phyloP scores from a whole-genome alignment of 805 yeast genomes.

The Teunomyces cretensis region DNA sequence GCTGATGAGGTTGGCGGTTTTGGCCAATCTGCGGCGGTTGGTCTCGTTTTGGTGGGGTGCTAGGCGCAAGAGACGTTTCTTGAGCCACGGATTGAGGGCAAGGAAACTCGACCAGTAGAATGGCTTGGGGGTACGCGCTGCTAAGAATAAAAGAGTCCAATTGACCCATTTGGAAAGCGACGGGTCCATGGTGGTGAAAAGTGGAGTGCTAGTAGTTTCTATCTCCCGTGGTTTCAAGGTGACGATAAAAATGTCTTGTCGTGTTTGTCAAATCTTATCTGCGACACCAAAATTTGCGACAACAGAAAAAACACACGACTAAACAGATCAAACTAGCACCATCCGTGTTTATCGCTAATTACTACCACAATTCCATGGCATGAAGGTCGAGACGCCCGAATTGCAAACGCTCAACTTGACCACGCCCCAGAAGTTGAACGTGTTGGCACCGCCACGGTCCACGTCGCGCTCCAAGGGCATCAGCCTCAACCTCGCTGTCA shows the following conservation, averaged over 20 bases:
- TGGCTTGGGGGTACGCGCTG: constrained; percentile 25
- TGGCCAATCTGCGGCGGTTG: constrained; percentile 15
- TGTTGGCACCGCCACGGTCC: not conserved
- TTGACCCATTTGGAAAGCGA: constrained; percentile 24
- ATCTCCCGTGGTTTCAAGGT: not conserved
- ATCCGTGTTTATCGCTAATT: not conserved
- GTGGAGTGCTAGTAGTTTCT: too few relatives aligned
- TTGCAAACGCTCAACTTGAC: not conserved
- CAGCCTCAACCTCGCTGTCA: constrained; percentile 31
- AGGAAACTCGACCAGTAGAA: constrained; percentile 30
- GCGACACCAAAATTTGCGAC: not conserved
- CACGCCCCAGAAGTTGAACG: not conserved
- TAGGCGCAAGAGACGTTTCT: not conserved
- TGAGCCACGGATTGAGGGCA: constrained; percentile 26
- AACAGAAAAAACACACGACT: constrained; percentile 1
- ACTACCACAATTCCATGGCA: not conserved
- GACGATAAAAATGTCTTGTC: not conserved
- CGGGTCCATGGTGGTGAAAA: constrained; percentile 6
- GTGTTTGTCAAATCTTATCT: not conserved
- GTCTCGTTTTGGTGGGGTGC: constrained; percentile 5
- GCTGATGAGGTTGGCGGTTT: constrained; percentile 24
- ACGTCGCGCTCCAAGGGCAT: constrained; percentile 26
- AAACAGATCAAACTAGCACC: not conserved
- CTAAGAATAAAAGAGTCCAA: constrained; percentile 25
- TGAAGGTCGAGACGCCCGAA: not conserved